Evolutionary conservation across 2,329 filamentous ascomycete genomes (phyloP).

Genomic region (Talaromyces verruculosus): DNA sequence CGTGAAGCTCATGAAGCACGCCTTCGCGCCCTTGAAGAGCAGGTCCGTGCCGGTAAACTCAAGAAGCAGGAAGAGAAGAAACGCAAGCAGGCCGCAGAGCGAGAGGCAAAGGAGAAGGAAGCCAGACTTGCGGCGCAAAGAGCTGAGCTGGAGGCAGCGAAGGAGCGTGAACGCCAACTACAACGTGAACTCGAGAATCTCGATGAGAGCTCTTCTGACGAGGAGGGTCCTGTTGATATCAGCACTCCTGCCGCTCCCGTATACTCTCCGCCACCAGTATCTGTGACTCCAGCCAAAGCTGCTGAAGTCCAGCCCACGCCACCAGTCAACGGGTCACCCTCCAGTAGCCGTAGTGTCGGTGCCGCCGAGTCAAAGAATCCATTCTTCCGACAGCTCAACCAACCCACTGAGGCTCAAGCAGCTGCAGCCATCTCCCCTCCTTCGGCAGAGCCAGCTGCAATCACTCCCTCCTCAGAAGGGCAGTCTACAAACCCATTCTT

Average conservation of each 20-base stretch:
- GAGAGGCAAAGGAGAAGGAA: constrained; percentile 86
- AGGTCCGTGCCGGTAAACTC: constrained; percentile 88
- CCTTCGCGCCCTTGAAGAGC: constrained; percentile 85
- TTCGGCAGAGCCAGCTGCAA: constrained; percentile 44
- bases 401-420: constrained; percentile 58
- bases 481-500: constrained; percentile 96
- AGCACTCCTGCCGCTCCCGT: constrained; percentile 52
- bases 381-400: constrained; percentile 85
- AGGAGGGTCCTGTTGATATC: constrained; percentile 72
- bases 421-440: constrained; percentile 44
- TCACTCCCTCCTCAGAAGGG: constrained; percentile 45
- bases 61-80: constrained; percentile 97
- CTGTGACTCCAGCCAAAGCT: constrained; percentile 25
- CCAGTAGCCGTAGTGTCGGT: constrained; percentile 53
- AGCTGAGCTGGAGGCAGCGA: constrained; percentile 87
- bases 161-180: constrained; percentile 84
- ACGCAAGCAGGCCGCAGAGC: constrained; percentile 81
- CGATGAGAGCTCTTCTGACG: constrained; percentile 70
- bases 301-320: constrained; percentile 24
- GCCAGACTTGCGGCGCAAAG: constrained; percentile 77
- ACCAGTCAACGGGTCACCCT: constrained; percentile 41
- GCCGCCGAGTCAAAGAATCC: constrained; percentile 88
- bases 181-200: constrained; percentile 81
- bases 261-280: constrained; percentile 30
- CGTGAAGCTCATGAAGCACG: constrained; percentile 78